These are phyloP conservation scores for Colletotrichum horii DNA, from an alignment of 2,329 filamentous ascomycete genomes.

Conservation along the genomic window DNA sequence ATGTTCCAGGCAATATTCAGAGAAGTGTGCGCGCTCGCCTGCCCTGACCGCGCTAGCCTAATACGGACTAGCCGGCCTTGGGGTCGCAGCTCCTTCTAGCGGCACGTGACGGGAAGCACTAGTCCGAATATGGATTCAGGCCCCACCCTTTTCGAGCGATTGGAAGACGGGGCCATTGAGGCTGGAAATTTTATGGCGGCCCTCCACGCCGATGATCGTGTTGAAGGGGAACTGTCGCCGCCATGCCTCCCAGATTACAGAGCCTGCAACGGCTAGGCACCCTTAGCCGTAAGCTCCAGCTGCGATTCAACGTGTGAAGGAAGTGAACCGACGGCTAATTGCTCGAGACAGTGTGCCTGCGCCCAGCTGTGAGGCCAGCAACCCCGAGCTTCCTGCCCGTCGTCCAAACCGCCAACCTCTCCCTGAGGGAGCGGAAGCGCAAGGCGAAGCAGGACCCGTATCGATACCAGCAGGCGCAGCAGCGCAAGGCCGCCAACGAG, in stretches of 20 bases:
- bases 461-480: conserved; percentile 77
- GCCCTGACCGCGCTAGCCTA: conserved; percentile 5
- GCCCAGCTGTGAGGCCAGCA: conserved; percentile 51
- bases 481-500: conserved; percentile 83
- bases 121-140: conserved; percentile 18
- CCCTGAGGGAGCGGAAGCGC: conserved; percentile 67
- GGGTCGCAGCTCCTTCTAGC: not conserved
- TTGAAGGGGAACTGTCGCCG: conserved; percentile 31
- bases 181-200: conserved; percentile 21
- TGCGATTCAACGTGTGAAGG: not conserved
- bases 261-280: conserved; percentile 63
- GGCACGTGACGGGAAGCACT: conserved; percentile 36
- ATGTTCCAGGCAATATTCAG: not conserved
- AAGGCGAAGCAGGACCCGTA: conserved; percentile 81
- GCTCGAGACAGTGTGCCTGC: conserved; percentile 59
- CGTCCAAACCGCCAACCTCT: conserved; percentile 69
- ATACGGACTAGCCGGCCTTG: not conserved
- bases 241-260: conserved; percentile 73
- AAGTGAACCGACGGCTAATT: conserved; percentile 26
- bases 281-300: conserved; percentile 59
- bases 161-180: not conserved
- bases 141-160: not conserved
- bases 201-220: conserved; percentile 15
- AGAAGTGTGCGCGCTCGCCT: not conserved
- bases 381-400: conserved; percentile 60